Percentiles rank a stretch among this genome's conserved stretches.
These are phyloP conservation scores for Pichia sp. DNA, from an alignment of 1,139 yeast genomes.

Conservation along the genomic window DNA sequence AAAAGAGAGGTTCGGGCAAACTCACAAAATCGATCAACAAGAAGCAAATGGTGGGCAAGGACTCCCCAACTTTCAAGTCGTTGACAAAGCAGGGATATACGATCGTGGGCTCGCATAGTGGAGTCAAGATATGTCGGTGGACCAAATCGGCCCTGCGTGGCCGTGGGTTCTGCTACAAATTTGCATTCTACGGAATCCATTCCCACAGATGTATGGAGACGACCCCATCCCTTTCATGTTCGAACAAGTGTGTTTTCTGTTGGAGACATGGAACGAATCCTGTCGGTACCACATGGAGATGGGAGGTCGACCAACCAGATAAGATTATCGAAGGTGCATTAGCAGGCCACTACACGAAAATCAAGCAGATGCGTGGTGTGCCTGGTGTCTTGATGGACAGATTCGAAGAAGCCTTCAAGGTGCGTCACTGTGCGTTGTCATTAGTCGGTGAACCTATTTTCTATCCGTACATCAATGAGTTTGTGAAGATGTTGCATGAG, in stretches of 20 bases:
- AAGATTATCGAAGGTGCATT: constrained; percentile 79
- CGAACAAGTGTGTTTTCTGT: constrained; percentile 93
- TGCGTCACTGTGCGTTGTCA: constrained; percentile 86
- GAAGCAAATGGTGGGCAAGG: constrained; percentile 86
- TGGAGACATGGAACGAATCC: constrained; percentile 99
- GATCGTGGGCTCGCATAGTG: constrained; percentile 90
- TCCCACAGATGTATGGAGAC: constrained; percentile 95
- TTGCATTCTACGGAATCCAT: constrained; percentile 83
- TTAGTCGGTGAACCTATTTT: constrained; percentile 93
- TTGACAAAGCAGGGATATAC: constrained; percentile 91
- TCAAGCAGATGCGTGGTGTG: constrained; percentile 91
- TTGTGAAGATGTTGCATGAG: constrained; percentile 73
- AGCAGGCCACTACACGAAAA: constrained; percentile 83
- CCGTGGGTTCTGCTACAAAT: constrained; percentile 90
- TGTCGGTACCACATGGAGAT: constrained; percentile 93
- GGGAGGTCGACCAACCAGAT: constrained; percentile 92
- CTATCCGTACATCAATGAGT: constrained; percentile 85
- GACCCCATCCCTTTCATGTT: constrained; percentile 89
- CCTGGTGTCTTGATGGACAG: constrained; percentile 91
- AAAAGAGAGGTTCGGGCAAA: background rate
- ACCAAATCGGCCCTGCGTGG: constrained; percentile 92
- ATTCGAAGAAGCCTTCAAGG: constrained; percentile 85
- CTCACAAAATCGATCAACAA: constrained; percentile 27
- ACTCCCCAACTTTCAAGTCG: constrained; percentile 85
- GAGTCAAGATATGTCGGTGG: constrained; percentile 95